phyloP scores from a whole-genome alignment of 1,139 yeast genomes.

The Blastobotrys apis region DNA sequence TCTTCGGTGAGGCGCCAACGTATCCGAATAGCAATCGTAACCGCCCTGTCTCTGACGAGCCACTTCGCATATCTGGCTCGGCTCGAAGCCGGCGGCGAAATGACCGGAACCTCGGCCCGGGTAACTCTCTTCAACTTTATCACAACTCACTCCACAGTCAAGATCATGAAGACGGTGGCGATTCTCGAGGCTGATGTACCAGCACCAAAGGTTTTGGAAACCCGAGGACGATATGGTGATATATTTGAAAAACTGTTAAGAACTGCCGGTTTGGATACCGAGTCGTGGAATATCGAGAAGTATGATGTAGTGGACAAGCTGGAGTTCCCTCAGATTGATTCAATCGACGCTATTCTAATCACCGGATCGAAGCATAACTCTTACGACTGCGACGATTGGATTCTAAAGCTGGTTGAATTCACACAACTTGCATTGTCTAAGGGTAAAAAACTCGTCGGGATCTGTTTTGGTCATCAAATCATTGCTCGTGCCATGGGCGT shows the following conservation, averaged over 20 bases:
- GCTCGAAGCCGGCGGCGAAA: neutral
- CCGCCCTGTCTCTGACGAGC: too few relatives aligned
- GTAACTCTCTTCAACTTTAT: neutral
- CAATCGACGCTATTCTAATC: constrained; percentile 44
- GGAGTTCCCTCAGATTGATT: constrained; percentile 42
- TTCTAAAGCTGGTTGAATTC: constrained; percentile 45
- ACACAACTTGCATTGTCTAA: constrained; percentile 26
- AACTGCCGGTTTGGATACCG: constrained; percentile 28
- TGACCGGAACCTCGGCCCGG: neutral
- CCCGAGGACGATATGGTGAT: constrained; percentile 36
- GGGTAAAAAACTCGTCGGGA: constrained; percentile 42
- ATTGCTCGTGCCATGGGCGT: constrained; percentile 63
- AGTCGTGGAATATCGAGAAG: constrained; percentile 32
- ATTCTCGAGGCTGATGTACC: constrained; percentile 35
- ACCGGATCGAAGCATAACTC: constrained; percentile 67
- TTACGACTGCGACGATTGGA: constrained; percentile 54
- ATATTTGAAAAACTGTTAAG: constrained; percentile 32
- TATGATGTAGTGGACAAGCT: constrained; percentile 44
- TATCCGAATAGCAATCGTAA: too few relatives aligned
- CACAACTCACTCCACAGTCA: too few relatives aligned
- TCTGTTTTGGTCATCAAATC: constrained; percentile 79
- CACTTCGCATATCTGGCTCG: too few relatives aligned
- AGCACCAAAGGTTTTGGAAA: constrained; percentile 23
- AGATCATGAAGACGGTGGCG: constrained; percentile 21
- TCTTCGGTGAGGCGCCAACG: too few relatives aligned